A percentile compares a stretch with the other conserved stretches of the same genome.
These are phyloP conservation scores for Pinus albicaulis DNA, from an alignment of 75 land plant species.

Conservation along the genomic window DNA sequence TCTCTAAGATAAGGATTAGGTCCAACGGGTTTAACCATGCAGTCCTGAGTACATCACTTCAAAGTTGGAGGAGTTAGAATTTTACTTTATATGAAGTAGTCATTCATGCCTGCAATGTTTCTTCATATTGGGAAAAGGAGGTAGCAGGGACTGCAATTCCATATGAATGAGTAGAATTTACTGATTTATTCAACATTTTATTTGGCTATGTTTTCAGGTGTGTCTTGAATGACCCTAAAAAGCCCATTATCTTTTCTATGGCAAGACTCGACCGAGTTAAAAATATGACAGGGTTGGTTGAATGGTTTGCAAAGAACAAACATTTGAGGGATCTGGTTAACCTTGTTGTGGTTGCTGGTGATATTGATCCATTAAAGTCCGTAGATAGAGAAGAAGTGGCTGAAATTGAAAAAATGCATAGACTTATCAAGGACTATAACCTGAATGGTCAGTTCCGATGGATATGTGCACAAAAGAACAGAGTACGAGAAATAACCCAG, in stretches of 20 bases:
- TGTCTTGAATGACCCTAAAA: slow-evolving; percentile 31
- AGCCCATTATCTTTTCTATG: slow-evolving; percentile 77
- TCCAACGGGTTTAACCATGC: too few relatives aligned
- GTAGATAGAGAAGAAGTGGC: slow-evolving; percentile 57
- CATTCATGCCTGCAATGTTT: too few relatives aligned
- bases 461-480: slow-evolving; percentile 50
- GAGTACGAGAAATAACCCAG: too few relatives aligned
- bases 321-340: slow-evolving; percentile 46
- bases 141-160: too few relatives aligned
- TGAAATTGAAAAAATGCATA: slow-evolving; percentile 69
- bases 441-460: slow-evolving; percentile 59
- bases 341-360: slow-evolving; percentile 72
- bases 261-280: slow-evolving; percentile 73
- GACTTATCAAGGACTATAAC: slow-evolving; percentile 46
- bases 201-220: slow-evolving; percentile 33
- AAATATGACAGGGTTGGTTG: slow-evolving; percentile 67
- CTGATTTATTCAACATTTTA: too few relatives aligned
- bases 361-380: slow-evolving; percentile 35
- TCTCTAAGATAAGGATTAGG: too few relatives aligned
- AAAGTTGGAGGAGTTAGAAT: too few relatives aligned
- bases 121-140: too few relatives aligned
- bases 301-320: slow-evolving; percentile 50
- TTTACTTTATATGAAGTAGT: too few relatives aligned
- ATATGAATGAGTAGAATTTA: too few relatives aligned
- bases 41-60: too few relatives aligned